These are phyloP conservation scores for Sechiopsis laciniata DNA, from an alignment of 306 rosid species.

Conservation along the genomic window DNA sequence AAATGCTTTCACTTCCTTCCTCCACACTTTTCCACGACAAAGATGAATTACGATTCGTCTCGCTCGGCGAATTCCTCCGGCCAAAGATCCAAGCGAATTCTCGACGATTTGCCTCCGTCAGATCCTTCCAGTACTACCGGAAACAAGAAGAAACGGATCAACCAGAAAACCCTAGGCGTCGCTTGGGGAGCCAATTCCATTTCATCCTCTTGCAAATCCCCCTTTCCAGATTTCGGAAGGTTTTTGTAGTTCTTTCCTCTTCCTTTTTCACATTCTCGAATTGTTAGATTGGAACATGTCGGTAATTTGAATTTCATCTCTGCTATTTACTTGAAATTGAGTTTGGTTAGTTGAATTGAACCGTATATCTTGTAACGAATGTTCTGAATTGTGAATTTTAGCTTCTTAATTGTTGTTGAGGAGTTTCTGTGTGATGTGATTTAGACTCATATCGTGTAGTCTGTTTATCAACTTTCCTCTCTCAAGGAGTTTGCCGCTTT, in stretches of 20 bases:
- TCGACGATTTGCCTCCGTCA: slow-evolving; percentile 39
- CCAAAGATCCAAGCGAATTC: slow-evolving; percentile 45
- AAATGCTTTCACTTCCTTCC: slow-evolving; percentile 25
- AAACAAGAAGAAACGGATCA: slow-evolving; percentile 29
- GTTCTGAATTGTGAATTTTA: background rate
- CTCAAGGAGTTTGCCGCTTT: background rate
- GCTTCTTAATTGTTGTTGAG: slow-evolving; percentile 11
- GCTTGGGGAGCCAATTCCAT: slow-evolving; percentile 68
- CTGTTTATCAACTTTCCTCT: background rate
- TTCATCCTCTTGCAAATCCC: slow-evolving; percentile 53
- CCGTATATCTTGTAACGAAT: background rate
- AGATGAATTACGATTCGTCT: slow-evolving; percentile 51
- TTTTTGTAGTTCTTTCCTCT: background rate
- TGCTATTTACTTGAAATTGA: background rate
- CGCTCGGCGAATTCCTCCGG: slow-evolving; percentile 47
- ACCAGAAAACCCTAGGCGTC: slow-evolving; percentile 79
- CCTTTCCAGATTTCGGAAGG: slow-evolving; percentile 73
- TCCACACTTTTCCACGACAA: slow-evolving; percentile 4
- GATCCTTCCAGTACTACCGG: slow-evolving; percentile 26
- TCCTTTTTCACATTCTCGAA: background rate
- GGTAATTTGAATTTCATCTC: background rate
- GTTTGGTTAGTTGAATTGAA: background rate
- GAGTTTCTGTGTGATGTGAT: background rate
- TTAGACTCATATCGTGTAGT: background rate
- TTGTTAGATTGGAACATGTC: background rate